phyloP scores from a whole-genome alignment of 2,329 filamentous ascomycete genomes.

The Myotisia sp. region DNA sequence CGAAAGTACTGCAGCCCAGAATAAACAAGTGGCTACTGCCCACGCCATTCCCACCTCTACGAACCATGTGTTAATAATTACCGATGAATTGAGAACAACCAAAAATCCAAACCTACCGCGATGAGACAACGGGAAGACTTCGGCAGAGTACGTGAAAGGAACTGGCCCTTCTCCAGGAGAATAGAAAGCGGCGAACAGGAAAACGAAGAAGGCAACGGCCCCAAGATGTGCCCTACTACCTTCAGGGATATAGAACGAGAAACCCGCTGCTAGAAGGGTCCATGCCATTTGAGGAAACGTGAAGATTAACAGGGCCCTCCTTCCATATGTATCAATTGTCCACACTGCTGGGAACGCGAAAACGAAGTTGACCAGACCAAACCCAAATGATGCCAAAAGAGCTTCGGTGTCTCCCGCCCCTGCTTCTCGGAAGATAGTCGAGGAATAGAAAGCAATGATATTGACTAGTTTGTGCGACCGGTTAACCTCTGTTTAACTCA shows the following conservation, averaged over 20 bases:
- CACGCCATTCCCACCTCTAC: slow-evolving; percentile 36
- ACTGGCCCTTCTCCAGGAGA: slow-evolving; percentile 48
- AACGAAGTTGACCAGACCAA: slow-evolving; percentile 50
- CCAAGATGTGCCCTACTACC: slow-evolving; percentile 34
- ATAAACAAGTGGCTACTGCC: slow-evolving; percentile 33
- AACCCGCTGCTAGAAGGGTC: slow-evolving; percentile 50
- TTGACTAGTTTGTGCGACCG: too few species aligned
- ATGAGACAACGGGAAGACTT: slow-evolving; percentile 42
- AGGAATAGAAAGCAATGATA: slow-evolving; percentile 63
- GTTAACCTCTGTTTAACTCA: too few species aligned
- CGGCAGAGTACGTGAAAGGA: slow-evolving; percentile 40
- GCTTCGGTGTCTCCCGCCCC: slow-evolving; percentile 43
- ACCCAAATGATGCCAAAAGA: slow-evolving; percentile 49
- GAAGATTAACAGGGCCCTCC: slow-evolving; percentile 47
- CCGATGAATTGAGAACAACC: not conserved
- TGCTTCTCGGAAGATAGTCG: slow-evolving; percentile 41
- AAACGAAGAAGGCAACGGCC: slow-evolving; percentile 47
- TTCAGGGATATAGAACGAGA: slow-evolving; percentile 40
- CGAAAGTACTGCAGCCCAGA: slow-evolving; percentile 37
- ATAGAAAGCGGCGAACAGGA: slow-evolving; percentile 51
- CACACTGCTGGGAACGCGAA: slow-evolving; percentile 51
- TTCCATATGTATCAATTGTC: slow-evolving; percentile 55
- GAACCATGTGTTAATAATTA: slow-evolving; percentile 11
- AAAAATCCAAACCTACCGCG: slow-evolving; percentile 29
- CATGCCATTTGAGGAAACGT: slow-evolving; percentile 56